phyloP scores from a whole-genome alignment of 352 stramenopile species.

The Globisporangium barbulae region DNA sequence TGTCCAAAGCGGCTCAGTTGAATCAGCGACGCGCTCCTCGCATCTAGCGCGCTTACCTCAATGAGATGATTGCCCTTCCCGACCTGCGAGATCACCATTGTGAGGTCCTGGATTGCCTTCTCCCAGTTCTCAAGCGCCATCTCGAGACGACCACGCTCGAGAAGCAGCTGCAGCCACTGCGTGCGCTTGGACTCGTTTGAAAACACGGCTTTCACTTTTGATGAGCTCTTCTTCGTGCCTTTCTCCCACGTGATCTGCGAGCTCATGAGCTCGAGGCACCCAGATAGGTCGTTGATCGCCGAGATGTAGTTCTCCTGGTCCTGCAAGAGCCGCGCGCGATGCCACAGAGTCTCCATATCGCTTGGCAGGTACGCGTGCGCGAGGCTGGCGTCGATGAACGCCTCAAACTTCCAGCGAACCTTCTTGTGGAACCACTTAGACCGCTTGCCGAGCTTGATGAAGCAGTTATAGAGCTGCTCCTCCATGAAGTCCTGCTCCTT shows the following conservation, averaged over 20 bases:
- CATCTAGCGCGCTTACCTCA: conserved; percentile 27
- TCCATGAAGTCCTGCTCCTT: conserved; percentile 53
- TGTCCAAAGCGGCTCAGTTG: conserved; percentile 32
- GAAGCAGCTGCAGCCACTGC: conserved; percentile 46
- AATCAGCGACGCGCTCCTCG: conserved; percentile 33
- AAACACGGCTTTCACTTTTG: conserved; percentile 32
- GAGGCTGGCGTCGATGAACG: conserved; percentile 46
- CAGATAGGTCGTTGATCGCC: conserved; percentile 40
- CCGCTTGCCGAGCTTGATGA: conserved; percentile 36
- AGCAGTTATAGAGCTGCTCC: conserved; percentile 49
- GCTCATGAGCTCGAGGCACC: conserved; percentile 36
- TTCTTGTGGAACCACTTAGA: conserved; percentile 45
- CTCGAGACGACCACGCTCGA: conserved; percentile 34
- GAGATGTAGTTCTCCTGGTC: conserved; percentile 35
- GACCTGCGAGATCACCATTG: conserved; percentile 34
- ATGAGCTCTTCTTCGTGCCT: conserved; percentile 21
- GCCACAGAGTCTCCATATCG: conserved; percentile 51
- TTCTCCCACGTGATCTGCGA: conserved; percentile 39
- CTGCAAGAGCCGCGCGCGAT: conserved; percentile 36
- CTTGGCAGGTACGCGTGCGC: conserved; percentile 43
- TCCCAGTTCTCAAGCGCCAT: conserved; percentile 43
- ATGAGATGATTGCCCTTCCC: conserved; percentile 29
- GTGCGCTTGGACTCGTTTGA: conserved; percentile 31
- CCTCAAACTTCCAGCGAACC: conserved; percentile 49
- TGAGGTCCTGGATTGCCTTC: conserved; percentile 38